Conservation (phyloP, 495 filamentous ascomycete genomes). For the Xylaria castorea region DNA sequence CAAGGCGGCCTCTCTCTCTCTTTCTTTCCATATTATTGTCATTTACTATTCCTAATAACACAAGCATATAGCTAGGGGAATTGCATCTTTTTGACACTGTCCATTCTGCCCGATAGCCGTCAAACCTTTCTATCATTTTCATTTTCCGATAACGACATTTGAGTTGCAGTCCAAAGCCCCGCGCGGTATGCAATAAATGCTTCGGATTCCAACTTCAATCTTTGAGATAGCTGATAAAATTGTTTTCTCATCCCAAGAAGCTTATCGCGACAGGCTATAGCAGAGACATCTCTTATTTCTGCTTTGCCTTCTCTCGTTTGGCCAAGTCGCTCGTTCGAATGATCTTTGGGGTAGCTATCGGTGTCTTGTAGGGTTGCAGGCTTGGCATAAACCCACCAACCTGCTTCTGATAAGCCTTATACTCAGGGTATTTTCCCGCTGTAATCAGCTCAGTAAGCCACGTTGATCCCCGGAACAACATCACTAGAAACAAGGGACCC, state of each 20-base stretch:
- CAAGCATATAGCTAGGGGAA: not conserved
- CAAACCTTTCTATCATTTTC: not conserved
- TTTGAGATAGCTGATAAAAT: not conserved
- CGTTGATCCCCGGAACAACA: constrained; percentile 88
- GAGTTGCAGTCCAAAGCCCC: not conserved
- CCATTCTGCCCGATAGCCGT: not conserved
- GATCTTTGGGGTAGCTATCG: constrained; percentile 43
- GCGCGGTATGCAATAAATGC: not conserved
- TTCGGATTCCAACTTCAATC: not conserved
- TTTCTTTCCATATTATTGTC: not conserved
- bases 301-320: constrained; percentile 48
- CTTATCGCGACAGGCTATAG: not conserved
- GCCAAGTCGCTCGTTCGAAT: constrained; percentile 56
- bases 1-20: not conserved
- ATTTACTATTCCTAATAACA: not conserved
- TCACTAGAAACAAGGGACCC: constrained; percentile 72
- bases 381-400: constrained; percentile 86
- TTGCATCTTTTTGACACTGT: not conserved
- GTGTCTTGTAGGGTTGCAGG: constrained; percentile 44
- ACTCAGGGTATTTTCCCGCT: constrained; percentile 84
- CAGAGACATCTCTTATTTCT: constrained; percentile 35
- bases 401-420: constrained; percentile 79
- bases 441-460: constrained; percentile 85
- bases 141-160: not conserved
- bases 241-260: not conserved